Base-by-base conservation (phyloP, 129 eudicot genomes). In the Ambrosia trifida region DNA sequence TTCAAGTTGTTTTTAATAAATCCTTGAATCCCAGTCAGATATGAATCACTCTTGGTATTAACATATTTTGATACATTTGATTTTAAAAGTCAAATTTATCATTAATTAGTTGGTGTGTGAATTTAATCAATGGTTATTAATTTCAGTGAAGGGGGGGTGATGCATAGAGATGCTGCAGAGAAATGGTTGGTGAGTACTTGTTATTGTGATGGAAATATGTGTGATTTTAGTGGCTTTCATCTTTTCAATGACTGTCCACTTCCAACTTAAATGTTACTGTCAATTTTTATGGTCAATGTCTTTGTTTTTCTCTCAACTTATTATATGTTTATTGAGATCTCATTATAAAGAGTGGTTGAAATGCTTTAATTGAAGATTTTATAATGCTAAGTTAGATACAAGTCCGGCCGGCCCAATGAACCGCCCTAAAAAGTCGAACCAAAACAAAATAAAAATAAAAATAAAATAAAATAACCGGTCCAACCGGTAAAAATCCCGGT, bases 181-280 rank as follows among this genome's bases (percentile, higher is more conserved):
- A 13, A 19, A 49, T 68, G 66, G 79, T 32, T 31, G 69, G 73
- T 54, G 69, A 53, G 24, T 33, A 17, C 11, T 33, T 51, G 52
- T 47, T 68, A 28, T 16, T 12, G 54, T 36, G 63, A 44, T 44
- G 60, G 36, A 54, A 24, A 36, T 64, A 64, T 52, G 70, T 73
- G 67, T 65, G 66, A 16, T 66, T 65, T 74, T 36, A 72, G 79
- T 75, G 68, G 79, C 54, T 75, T 75, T 66, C 66, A 66, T 75
- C 79, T 66, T 75, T 75, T 75, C 73, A 74, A 65, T 66, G 46
- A 53, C 79, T 75, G 31, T 66, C 72, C 66, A 65, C 68, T 65
- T 75, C 67, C 73, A 75, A 75, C 73, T 66, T 72, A 66, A 56
- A 57, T 75, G 18, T 51, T 51, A 16, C 24, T 57, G 38, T 57